phyloP scores from a whole-genome alignment of 352 stramenopile genomes.

The Globisporangium uncinulatum region DNA sequence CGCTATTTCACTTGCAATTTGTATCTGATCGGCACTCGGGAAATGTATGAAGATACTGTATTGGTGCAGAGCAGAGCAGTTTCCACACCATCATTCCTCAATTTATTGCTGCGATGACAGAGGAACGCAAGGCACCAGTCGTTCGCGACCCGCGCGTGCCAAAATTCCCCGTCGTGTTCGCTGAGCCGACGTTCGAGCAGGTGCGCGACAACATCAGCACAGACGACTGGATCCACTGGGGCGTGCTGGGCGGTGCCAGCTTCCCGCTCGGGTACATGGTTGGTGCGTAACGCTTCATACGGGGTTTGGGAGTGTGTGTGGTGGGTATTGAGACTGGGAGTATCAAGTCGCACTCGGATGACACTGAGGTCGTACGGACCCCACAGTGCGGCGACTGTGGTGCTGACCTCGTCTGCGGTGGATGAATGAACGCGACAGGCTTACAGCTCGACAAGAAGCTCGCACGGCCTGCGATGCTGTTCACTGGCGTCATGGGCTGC shows the following conservation, averaged over 20 bases:
- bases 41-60: no score
- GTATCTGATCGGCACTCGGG: no score
- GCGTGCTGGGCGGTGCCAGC: slow-evolving; percentile 30
- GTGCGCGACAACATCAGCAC: slow-evolving; percentile 49
- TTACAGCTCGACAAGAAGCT: slow-evolving; percentile 54
- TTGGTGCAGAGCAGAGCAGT: no score
- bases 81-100: no score
- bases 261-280: slow-evolving; percentile 75
- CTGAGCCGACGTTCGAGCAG: slow-evolving; percentile 53
- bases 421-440: slow-evolving; percentile 17
- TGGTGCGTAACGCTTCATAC: slow-evolving; percentile 22
- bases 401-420: slow-evolving; percentile 2
- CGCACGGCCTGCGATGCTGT: slow-evolving; percentile 63
- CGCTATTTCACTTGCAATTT: no score
- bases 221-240: slow-evolving; percentile 40
- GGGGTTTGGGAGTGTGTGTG: not conserved
- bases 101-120: not conserved
- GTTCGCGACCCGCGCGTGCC: slow-evolving; percentile 57
- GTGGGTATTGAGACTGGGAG: not conserved
- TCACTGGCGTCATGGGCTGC: slow-evolving; percentile 66
- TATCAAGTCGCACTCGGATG: not conserved
- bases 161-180: slow-evolving; percentile 63
- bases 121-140: slow-evolving; percentile 32
- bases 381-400: no score
- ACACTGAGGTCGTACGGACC: no score